Base-by-base conservation (phyloP, 495 filamentous ascomycete species). In the Penicillium lividum region DNA sequence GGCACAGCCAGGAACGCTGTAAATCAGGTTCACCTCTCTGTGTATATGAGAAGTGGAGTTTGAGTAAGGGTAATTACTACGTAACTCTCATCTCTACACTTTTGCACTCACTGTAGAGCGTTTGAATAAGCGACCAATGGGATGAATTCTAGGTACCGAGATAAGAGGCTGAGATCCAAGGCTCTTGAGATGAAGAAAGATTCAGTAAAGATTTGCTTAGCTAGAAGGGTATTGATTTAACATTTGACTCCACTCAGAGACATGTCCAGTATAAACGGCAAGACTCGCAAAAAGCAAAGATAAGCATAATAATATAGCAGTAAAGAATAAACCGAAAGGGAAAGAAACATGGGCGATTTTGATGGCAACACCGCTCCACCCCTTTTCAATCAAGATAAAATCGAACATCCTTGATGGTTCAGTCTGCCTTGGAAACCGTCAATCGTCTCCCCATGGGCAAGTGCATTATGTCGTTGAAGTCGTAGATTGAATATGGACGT, bases 181-280 rank as follows among this genome's bases (percentile, higher is more conserved):
- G 22, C 22, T 33, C 8, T 36, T 40, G 45, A 29, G 4, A 47
- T 4, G 4, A 48, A 13, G 18, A 40, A 38, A 58, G 10, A 18
- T 18, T 45, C 7, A 30, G 7, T 57, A 47, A 22, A 15, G 4
- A 50, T 44, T 52, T 53, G 25, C 44, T 57, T 18, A 40, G 58
- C 61, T 58, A 59, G 60, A 50, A 62, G 57, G 59, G 54, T 62
- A 66, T 64, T 58, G 31, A 47, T 54, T 30, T 4, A 51, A 36
- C 25, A 34, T 36, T 13, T 9, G 40, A n/a, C 38, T 34, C 48
- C 22, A 15, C 4, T 43, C n/a, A 46, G 5, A 44, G 38, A 28
- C 33, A 10, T 4, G 38, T 16, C 38, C 13, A 40, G 13, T 13
- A 40, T n/a, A 16, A 15, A 16, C 38, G 15, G 38, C 33, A 3